These are phyloP conservation scores for Protea cynaroides DNA, from an alignment of 164 flowering plant species.

Conservation along the genomic window DNA sequence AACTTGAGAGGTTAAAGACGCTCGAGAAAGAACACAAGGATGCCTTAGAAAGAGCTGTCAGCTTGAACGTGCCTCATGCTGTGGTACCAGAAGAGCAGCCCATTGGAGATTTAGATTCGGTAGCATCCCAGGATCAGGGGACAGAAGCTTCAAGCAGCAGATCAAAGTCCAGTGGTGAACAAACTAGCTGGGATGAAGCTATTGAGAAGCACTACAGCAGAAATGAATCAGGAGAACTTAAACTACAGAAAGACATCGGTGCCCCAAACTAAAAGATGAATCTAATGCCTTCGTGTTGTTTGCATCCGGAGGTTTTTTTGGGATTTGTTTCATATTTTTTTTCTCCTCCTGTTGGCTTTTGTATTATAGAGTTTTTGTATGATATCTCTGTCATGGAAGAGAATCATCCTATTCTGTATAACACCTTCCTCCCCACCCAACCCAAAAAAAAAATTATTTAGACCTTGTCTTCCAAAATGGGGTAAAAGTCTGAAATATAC, in stretches of 20 bases:
- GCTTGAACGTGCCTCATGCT: constrained; percentile 80
- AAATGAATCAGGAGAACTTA: constrained; percentile 38
- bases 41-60: constrained; percentile 83
- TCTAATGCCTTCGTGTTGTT: neutral
- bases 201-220: constrained; percentile 52
- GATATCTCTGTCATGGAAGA: neutral
- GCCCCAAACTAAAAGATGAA: constrained; percentile 3
- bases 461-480: too few species aligned
- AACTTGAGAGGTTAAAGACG: constrained; percentile 58
- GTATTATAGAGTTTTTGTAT: neutral
- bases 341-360: neutral
- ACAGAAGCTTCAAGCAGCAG: constrained; percentile 12
- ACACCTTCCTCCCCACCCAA: neutral
- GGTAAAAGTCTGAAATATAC: too few species aligned
- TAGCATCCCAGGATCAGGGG: constrained; percentile 10
- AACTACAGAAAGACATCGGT: constrained; percentile 25
- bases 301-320: neutral
- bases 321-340: neutral
- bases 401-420: too few species aligned
- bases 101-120: constrained; percentile 13
- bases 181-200: constrained; percentile 60
- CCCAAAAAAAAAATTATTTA: too few species aligned
- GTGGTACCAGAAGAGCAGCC: constrained; percentile 26
- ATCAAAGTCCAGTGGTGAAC: constrained; percentile 17
- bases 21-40: constrained; percentile 77